Base-by-base conservation (phyloP, 176 grass and related monocot genomes). In the Miscanthus lutarioriparius region DNA sequence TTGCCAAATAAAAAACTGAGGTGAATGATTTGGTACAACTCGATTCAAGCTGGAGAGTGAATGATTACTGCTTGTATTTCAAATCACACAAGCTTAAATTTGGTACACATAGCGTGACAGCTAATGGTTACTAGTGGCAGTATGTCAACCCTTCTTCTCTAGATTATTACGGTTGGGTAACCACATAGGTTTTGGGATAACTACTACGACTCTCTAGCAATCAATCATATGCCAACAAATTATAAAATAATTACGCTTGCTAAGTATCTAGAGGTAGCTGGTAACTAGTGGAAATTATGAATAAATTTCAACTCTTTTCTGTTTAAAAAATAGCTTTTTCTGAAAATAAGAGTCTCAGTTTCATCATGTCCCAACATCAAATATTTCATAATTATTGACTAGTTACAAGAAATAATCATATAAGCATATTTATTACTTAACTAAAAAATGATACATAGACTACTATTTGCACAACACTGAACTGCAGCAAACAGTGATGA, bases 211-310 rank as follows among this genome's bases (percentile, higher is more conserved):
- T 48, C 75, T 47, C 16, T 68, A 75, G 53, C 45, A 47, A 79
- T 90, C 88, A 90, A 82, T 90, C 88, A 73, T 82, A 67, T 67
- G 22, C 58, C 49, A 66, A 19, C 20, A 82, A 78, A 78, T 66
- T 38, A 58, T 86, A 82, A 58, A 73, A 86, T 65, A 83, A 22
- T 36, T 26, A 54, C 6, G 49, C 17, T 54, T 8, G 51, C 51
- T 54, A 23, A 22, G 20, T 56, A n/a, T 56, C 35, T 15, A 58
- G 22, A 75, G 35, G 35, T 83, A 83, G 72, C 10, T 78, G 17
- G 35, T 83, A 83, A 88, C 3, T 72, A 53, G 43, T 33, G 63
- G 44, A 72, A 40, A 72, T 33, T 64, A 43, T 27, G 23, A 63
- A 39, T 20, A 10, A 19, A 44, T 43, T 8, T 10, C 1, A 8